Base-by-base conservation (phyloP, 2,329 filamentous ascomycete species). In the Hypoxylon sp. region DNA sequence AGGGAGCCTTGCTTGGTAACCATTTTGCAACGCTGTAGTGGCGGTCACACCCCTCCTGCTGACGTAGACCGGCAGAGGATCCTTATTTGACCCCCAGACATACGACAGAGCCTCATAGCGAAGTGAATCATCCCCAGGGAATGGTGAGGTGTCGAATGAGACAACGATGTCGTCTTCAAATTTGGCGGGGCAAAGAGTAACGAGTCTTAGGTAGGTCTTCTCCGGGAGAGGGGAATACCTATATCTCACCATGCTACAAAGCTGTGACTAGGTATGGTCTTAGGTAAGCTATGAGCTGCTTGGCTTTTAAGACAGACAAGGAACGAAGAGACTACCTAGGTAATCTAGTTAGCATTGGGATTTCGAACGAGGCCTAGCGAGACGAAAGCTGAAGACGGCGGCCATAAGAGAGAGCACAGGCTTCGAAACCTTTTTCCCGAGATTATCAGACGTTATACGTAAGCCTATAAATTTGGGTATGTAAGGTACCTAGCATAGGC, bases 101-200 rank as follows among this genome's bases (percentile, higher is more conserved):
- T 68, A 68, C 13, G 65, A 66, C 25, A 68, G 43, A 48, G 66
- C 66, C 9, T 66, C 67, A 36, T 69, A 69, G 5, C 19, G n/a
- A 19, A 38, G 30, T 11, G 23, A 25, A 2, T 19, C 32, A 10
- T 53, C 21, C 3, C n/a, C 28, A 3, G 62, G 38, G 17, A 68
- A 68, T 5, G 34, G 2, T 2, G 38, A 41, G 9, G 34, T 50
- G 2, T 32, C 10, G 25, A 66, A 63, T 13, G 58, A 63, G 36
- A 68, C 11, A 13, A 45, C 14, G 7, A 66, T 57, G 3, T 60
- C 23, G 10, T 68, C 65, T 25, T 62, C 10, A 13, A 56, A 60
- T 2, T n/a, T 34, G 2, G 36, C 66, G 0, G 66, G 59, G 14
- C 66, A 49, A 5, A 69, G 43, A 25, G 41, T 55, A 11, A 7